phyloP scores from a whole-genome alignment of 2,329 filamentous ascomycete species.

The Alternaria alternata region DNA sequence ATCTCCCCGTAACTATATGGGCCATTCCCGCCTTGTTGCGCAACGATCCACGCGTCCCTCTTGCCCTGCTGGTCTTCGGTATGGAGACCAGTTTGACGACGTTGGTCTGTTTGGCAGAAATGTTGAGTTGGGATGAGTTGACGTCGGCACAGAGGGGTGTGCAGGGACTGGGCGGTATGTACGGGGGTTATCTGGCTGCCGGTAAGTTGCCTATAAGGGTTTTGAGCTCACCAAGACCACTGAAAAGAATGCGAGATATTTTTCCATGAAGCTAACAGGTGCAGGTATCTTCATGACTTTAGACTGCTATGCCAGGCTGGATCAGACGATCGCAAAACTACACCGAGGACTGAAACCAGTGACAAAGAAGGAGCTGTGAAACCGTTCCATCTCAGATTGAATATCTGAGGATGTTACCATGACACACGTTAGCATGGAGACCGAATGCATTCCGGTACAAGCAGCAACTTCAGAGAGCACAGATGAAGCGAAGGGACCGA shows the following conservation, averaged over 20 bases:
- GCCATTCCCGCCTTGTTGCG: slow-evolving; percentile 62
- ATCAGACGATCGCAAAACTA: slow-evolving; percentile 36
- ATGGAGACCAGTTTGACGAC: slow-evolving; percentile 69
- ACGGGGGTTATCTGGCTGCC: slow-evolving; percentile 49
- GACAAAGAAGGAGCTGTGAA: slow-evolving; percentile 43
- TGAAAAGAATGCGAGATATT: neutral
- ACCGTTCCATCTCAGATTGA: neutral
- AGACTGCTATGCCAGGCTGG: slow-evolving; percentile 46
- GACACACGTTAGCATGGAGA: accelerated
- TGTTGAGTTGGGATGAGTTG: slow-evolving; percentile 60
- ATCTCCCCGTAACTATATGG: slow-evolving; percentile 69
- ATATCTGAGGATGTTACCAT: neutral
- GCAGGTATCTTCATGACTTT: slow-evolving; percentile 47
- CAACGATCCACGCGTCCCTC: slow-evolving; percentile 66
- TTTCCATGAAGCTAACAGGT: neutral
- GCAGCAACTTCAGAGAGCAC: neutral
- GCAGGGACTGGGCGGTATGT: slow-evolving; percentile 47
- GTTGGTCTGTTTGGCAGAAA: slow-evolving; percentile 68
- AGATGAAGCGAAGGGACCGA: neutral
- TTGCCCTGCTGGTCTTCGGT: slow-evolving; percentile 68
- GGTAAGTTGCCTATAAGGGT: slow-evolving; percentile 25
- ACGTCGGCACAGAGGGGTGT: slow-evolving; percentile 37
- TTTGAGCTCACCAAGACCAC: neutral
- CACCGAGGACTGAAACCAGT: slow-evolving; percentile 34
- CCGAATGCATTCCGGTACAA: neutral